Percentiles rank a stretch among this genome's conserved stretches.
These are phyloP conservation scores for Xerocomellus dryophilus DNA, from an alignment of 768 basidiomycete genomes.

Conservation along the genomic window DNA sequence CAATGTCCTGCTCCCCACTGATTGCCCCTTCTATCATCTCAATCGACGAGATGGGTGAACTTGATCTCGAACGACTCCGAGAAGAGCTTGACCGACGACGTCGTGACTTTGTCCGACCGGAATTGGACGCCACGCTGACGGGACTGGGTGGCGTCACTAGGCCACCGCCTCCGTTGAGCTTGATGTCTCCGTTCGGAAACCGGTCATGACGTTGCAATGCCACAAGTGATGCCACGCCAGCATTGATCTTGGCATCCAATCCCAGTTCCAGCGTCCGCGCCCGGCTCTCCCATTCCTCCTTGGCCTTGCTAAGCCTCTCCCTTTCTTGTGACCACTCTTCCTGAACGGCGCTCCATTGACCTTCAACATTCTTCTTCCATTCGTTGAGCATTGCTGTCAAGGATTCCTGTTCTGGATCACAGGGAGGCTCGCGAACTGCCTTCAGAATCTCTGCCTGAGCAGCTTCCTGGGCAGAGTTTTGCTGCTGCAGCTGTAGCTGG, in stretches of 20 bases:
- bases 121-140: constrained; percentile 65
- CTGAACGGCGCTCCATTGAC: constrained; percentile 71
- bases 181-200: constrained; percentile 32
- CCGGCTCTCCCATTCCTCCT: constrained; percentile 78
- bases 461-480: constrained; percentile 35
- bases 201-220: constrained; percentile 39
- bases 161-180: constrained; percentile 40
- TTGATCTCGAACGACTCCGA: constrained; percentile 37
- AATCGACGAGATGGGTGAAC: constrained; percentile 34
- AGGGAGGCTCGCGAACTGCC: constrained; percentile 33
- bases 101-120: constrained; percentile 39
- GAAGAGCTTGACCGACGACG: constrained; percentile 45
- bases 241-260: constrained; percentile 44
- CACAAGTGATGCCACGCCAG: constrained; percentile 29
- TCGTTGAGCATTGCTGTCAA: constrained; percentile 55
- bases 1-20: constrained; percentile 16
- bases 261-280: constrained; percentile 52
- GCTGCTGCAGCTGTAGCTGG: constrained; percentile 39
- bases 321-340: constrained; percentile 84
- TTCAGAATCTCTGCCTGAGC: constrained; percentile 34
- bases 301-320: constrained; percentile 65
- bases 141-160: constrained; percentile 78
- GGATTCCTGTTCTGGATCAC: constrained; percentile 43
- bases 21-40: constrained; percentile 33
- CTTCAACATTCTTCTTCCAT: constrained; percentile 80